Evolutionary conservation across 2,329 filamentous ascomycete species (phyloP), one percentile per base, ranked within the genome.

Genomic region (Claviceps digitariae): DNA sequence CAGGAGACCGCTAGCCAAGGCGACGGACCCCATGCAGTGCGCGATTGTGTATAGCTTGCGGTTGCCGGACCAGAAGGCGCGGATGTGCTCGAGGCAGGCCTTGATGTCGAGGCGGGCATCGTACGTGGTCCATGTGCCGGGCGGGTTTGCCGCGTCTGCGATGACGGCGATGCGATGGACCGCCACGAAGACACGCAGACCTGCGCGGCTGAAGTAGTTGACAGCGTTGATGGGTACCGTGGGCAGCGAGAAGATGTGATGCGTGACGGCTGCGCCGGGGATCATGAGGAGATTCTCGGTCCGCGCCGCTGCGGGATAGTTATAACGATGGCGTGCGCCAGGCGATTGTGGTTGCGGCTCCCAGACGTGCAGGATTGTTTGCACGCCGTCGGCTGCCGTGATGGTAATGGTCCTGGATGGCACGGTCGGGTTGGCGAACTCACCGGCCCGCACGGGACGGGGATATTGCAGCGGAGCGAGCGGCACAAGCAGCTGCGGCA

Each of bases 21-120:
- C 77, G 0, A 84, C 78, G 45, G 77, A 76, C 27, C 81, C 82
- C 72, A 82, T 78, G 64, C 81, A 85, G 65, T 85, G 81, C 1
- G 76, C 73, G 38, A 84, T 71, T 3, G 74, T 73, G 63, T 84
- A 84, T 38, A 81, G 66, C 50, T 70, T 72, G 23, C 63, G 52
- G 0, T 59, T n/a, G n/a, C n/a, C 56, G 13, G 65, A 60, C 56
- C 67, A 68, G 1, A 65, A 52, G 34, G 66, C 54, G 6, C 78
- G 74, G 52, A 84, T 77, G 57, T 70, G 69, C 55, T 78, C 68
- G 10, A 83, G 64, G 38, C 74, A 76, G 3, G 80, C 81, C 47
- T 66, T 70, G 45, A 84, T 70, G 61, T 85, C 81, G 5, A 79
- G 73, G 0, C 81, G 74, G 0, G 78, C 72, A 57, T 84, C 79